These are phyloP conservation scores for Aspergillus conjunctus DNA, from an alignment of 495 filamentous ascomycete genomes.

Conservation along the genomic window DNA sequence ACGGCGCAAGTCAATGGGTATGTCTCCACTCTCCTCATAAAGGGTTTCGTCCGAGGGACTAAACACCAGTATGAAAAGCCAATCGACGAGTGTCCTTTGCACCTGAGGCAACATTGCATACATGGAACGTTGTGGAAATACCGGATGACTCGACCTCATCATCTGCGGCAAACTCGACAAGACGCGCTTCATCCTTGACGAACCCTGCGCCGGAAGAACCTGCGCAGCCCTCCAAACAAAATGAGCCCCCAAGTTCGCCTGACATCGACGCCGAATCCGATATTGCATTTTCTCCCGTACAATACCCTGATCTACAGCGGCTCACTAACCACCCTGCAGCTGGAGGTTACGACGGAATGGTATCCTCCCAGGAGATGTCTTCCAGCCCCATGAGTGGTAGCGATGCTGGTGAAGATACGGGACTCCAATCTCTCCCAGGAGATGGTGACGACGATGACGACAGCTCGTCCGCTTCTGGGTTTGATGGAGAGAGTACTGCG, in stretches of 20 bases:
- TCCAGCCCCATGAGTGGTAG: conserved; percentile 78
- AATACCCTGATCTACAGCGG: conserved; percentile 68
- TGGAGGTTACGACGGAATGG: conserved; percentile 23
- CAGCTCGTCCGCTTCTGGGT: conserved; percentile 50
- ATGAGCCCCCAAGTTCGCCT: conserved; percentile 67
- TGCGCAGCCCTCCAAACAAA: conserved; percentile 46
- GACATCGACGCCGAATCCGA: conserved; percentile 61
- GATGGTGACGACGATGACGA: conserved; percentile 61
- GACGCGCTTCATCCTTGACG: conserved; percentile 66
- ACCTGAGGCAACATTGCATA: conserved; percentile 95
- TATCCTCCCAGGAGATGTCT: conserved; percentile 59
- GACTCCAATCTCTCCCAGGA: conserved; percentile 48
- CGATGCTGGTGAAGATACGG: conserved; percentile 58
- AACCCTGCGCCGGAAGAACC: conserved; percentile 47
- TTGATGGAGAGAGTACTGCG: conserved; percentile 70
- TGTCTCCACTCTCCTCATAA: conserved; percentile 6
- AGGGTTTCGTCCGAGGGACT: conserved; percentile 12
- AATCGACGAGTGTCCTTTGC: conserved; percentile 96
- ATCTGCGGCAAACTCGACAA: conserved; percentile 70
- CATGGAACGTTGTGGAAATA: conserved; percentile 93
- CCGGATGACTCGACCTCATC: conserved; percentile 85
- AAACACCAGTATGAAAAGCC: conserved; percentile 43
- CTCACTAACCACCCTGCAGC: conserved; percentile 29
- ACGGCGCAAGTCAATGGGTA: conserved; percentile 82
- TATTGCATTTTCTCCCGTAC: conserved; percentile 65